Evolutionary conservation across 306 rosid species (phyloP).

Genomic region (Astragalus membranaceus): DNA sequence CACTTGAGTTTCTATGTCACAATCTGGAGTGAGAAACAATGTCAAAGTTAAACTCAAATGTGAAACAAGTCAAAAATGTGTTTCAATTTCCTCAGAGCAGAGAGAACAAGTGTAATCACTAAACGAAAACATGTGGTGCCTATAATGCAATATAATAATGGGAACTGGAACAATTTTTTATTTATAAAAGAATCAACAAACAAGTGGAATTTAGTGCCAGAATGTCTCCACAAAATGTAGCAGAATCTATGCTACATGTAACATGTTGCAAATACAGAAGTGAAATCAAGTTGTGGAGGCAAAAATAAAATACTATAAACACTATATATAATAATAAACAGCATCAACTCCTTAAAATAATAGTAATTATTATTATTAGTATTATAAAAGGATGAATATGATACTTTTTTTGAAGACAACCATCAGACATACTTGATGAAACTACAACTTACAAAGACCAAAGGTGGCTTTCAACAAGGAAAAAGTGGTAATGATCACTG

Average conservation of each 20-base stretch:
- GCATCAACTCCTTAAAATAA: constrained; percentile 16
- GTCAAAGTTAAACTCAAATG: constrained; percentile 17
- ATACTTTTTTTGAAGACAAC: constrained; percentile 27
- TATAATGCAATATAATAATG: constrained; percentile 7
- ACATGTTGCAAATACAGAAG: constrained; percentile 56
- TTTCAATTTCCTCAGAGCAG: not conserved
- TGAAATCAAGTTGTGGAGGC: constrained; percentile 28
- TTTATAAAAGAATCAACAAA: not conserved
- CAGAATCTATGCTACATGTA: constrained; percentile 48
- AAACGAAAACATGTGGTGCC: constrained; percentile 17
- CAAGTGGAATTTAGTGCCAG: constrained; percentile 33
- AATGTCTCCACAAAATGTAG: constrained; percentile 31
- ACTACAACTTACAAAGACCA: constrained; percentile 35
- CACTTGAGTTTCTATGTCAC: constrained; percentile 3
- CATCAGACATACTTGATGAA: constrained; percentile 82
- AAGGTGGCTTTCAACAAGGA: constrained; percentile 5
- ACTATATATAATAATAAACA: not conserved
- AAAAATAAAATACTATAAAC: constrained; percentile 17
- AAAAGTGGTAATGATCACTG: constrained; percentile 21
- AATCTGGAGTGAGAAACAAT: constrained; percentile 16
- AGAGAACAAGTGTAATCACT: constrained; percentile 3
- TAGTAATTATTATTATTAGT: not conserved
- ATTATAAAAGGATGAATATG: constrained; percentile 10
- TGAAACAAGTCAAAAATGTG: not conserved
- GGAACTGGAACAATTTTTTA: not conserved